A percentile compares a stretch with the other conserved stretches of the same genome.
phyloP scores from a whole-genome alignment of 176 grass and related monocot genomes.

The Hyparrhenia diplandra region DNA sequence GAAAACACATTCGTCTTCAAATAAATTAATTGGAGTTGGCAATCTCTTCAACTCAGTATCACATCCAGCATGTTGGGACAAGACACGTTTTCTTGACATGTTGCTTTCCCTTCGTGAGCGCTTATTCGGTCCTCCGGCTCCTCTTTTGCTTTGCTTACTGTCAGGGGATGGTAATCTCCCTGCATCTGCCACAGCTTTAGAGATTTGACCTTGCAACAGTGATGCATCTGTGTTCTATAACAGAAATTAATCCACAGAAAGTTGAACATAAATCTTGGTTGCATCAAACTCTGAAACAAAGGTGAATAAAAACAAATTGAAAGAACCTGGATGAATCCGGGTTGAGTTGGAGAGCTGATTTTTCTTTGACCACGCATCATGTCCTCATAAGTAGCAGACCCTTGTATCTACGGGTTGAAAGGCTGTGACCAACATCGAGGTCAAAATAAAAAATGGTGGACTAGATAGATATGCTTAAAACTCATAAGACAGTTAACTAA shows the following conservation, averaged over 20 bases:
- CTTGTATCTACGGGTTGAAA: slow-evolving; percentile 1
- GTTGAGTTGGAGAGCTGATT: neutral
- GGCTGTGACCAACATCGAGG: neutral
- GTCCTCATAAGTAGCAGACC: neutral
- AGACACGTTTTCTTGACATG: neutral
- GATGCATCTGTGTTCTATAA: neutral
- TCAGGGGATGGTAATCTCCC: neutral
- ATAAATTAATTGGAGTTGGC: slow-evolving; percentile 44
- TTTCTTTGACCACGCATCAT: neutral
- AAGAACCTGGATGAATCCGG: neutral
- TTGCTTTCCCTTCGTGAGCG: neutral
- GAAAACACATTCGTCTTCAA: slow-evolving; percentile 73
- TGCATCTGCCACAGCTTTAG: neutral
- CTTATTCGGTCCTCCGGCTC: neutral
- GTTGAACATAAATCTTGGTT: neutral
- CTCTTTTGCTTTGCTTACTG: slow-evolving; percentile 4
- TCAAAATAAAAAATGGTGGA: neutral
- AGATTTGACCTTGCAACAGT: neutral
- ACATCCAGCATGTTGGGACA: neutral
- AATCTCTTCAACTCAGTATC: neutral
- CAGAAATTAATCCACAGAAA: neutral
- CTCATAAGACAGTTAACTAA: neutral
- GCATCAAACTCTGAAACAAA: neutral
- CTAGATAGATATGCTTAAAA: neutral
- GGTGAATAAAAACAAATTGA: neutral